These are phyloP conservation scores for Kwoniella heveanensis DNA, from an alignment of 768 basidiomycete genomes.

Conservation along the genomic window DNA sequence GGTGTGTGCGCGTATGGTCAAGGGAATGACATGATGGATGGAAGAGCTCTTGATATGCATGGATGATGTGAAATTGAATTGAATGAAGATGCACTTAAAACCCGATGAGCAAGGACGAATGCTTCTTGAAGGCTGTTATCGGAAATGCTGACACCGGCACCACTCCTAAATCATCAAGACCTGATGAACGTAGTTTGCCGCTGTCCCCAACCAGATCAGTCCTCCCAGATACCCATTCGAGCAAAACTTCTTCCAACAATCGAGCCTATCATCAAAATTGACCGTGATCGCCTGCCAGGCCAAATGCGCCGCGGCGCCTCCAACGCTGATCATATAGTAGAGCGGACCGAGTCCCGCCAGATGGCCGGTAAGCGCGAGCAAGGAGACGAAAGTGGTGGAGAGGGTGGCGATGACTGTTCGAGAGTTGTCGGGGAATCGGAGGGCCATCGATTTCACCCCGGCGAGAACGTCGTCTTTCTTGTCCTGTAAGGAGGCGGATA, in stretches of 20 bases:
- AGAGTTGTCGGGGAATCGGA: slow-evolving; percentile 77
- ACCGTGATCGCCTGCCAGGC: slow-evolving; percentile 73
- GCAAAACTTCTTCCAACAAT: slow-evolving; percentile 88
- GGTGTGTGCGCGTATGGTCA: too few relatives aligned
- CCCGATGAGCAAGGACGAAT: too few relatives aligned
- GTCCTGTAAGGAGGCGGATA: slow-evolving; percentile 63
- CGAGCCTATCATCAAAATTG: slow-evolving; percentile 71
- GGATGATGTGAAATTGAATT: too few relatives aligned
- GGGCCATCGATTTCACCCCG: slow-evolving; percentile 90
- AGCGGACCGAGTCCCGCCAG: slow-evolving; percentile 73
- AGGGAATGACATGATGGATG: too few relatives aligned
- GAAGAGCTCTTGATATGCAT: too few relatives aligned
- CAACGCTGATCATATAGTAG: slow-evolving; percentile 75
- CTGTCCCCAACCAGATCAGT: slow-evolving; percentile 79
- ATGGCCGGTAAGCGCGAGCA: slow-evolving; percentile 76
- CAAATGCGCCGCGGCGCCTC: slow-evolving; percentile 73
- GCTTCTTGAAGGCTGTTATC: too few relatives aligned
- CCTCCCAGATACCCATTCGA: slow-evolving; percentile 87
- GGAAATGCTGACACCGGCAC: too few relatives aligned
- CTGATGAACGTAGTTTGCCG: slow-evolving; percentile 65
- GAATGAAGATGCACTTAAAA: too few relatives aligned
- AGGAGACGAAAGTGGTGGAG: slow-evolving; percentile 70
- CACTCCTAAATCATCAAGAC: slow-evolving; percentile 31
- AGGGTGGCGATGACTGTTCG: slow-evolving; percentile 74
- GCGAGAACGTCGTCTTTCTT: slow-evolving; percentile 84